Percentiles rank a stretch among this genome's conserved stretches.
These are phyloP conservation scores for Gossypium longicalyx DNA, from an alignment of 345 rosid species.

Conservation along the genomic window DNA sequence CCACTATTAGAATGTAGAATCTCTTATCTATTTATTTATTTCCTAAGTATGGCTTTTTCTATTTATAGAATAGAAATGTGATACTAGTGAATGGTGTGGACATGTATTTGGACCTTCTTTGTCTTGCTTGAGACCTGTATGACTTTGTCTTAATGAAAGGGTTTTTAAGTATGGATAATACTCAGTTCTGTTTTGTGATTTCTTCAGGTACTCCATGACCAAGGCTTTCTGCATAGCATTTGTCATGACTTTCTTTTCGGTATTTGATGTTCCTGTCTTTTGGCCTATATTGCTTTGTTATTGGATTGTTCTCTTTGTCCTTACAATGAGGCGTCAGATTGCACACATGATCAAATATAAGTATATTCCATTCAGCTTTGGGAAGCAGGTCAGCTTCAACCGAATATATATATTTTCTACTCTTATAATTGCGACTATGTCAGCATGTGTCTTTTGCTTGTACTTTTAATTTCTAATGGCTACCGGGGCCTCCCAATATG, in stretches of 20 bases:
- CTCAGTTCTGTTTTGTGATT: slow-evolving; percentile 15
- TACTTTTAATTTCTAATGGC: background rate
- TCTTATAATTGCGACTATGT: background rate
- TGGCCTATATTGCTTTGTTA: slow-evolving; percentile 84
- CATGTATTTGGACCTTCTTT: background rate
- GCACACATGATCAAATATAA: slow-evolving; percentile 86
- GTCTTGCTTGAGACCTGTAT: slow-evolving; percentile 4
- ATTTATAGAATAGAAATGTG: background rate
- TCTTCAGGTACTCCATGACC: slow-evolving; percentile 68
- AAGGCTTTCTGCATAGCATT: slow-evolving; percentile 71
- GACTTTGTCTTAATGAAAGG: background rate
- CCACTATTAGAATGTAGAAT: background rate
- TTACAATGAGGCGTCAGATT: slow-evolving; percentile 81
- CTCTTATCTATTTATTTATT: background rate
- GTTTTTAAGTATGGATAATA: background rate
- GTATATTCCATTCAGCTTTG: slow-evolving; percentile 59
- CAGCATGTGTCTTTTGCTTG: background rate
- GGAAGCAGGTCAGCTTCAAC: slow-evolving; percentile 61
- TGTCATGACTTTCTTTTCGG: slow-evolving; percentile 72
- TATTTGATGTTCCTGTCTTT: slow-evolving; percentile 79
- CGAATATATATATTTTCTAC: background rate
- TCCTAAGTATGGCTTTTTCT: background rate
- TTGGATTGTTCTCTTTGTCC: slow-evolving; percentile 70
- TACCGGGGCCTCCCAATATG: background rate
- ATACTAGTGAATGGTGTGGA: background rate